A percentile compares a stretch with the other conserved stretches of the same genome.
These are phyloP conservation scores for Dovyalis caffra DNA, from an alignment of 345 rosid genomes.

Conservation along the genomic window DNA sequence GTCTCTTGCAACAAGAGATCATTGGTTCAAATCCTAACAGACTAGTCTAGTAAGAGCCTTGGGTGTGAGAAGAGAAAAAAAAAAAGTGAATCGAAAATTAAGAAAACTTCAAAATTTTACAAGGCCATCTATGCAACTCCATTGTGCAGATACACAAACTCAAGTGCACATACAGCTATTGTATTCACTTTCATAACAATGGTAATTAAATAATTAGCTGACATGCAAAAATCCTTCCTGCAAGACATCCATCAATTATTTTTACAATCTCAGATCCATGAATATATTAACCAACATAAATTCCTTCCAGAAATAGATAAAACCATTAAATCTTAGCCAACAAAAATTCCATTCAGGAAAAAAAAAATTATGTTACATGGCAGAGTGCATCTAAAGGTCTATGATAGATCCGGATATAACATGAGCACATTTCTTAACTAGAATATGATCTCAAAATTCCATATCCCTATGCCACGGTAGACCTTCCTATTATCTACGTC, in stretches of 20 bases:
- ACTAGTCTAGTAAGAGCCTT: no score
- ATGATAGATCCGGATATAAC: neutral
- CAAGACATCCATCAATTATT: neutral
- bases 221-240: slow-evolving; percentile 7
- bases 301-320: neutral
- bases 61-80: no score
- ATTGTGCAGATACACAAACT: neutral
- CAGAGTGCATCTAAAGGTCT: neutral
- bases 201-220: neutral
- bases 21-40: no score
- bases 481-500: neutral
- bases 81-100: no score
- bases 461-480: neutral
- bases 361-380: neutral
- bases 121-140: neutral
- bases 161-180: neutral
- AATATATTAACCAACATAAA: neutral
- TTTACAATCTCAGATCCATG: neutral
- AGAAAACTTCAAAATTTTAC: neutral
- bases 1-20: no score
- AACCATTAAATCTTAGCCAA: neutral
- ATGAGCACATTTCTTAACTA: neutral
- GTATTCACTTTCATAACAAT: neutral
- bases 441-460: neutral
- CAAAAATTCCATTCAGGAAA: neutral